Evolutionary conservation across 768 basidiomycete species (phyloP).

Genomic region (Serendipita sp.): DNA sequence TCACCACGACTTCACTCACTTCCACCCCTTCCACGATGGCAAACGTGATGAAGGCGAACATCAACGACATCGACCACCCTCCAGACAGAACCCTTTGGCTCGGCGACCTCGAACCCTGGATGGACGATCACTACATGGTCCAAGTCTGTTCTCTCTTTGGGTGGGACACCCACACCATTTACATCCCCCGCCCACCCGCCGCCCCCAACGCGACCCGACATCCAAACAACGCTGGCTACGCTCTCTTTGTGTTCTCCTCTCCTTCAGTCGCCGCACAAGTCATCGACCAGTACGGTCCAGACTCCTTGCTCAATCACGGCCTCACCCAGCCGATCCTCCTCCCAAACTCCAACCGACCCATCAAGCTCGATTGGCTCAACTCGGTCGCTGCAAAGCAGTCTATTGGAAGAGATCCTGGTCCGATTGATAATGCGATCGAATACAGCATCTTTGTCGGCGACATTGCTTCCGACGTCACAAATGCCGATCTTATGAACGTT

Average conservation of each 20-base stretch:
- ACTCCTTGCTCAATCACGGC: conserved; percentile 18
- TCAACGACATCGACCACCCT: neutral
- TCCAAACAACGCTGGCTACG: conserved; percentile 75
- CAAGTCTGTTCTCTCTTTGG: conserved; percentile 76
- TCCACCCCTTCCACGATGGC: neutral
- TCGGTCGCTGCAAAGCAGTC: conserved; percentile 18
- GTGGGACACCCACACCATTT: conserved; percentile 59
- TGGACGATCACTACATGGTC: conserved; percentile 91
- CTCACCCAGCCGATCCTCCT: conserved; percentile 36
- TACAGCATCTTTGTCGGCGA: conserved; percentile 93
- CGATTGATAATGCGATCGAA: conserved; percentile 37
- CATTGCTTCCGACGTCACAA: conserved; percentile 81
- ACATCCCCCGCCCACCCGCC: conserved; percentile 48
- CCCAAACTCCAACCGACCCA: conserved; percentile 76
- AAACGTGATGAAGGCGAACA: neutral
- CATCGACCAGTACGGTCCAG: conserved; percentile 43
- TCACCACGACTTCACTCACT: neutral
- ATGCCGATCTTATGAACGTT: conserved; percentile 88
- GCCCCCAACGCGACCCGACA: conserved; percentile 45
- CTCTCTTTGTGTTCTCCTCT: conserved; percentile 73
- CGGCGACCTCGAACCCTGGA: conserved; percentile 86
- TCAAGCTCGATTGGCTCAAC: conserved; percentile 63
- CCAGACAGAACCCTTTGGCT: conserved; percentile 48
- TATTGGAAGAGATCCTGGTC: conserved; percentile 36
- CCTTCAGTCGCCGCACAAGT: conserved; percentile 53